These are phyloP conservation scores for Aureobasidium subglaciale DNA, from an alignment of 2,329 filamentous ascomycete genomes.

Conservation along the genomic window DNA sequence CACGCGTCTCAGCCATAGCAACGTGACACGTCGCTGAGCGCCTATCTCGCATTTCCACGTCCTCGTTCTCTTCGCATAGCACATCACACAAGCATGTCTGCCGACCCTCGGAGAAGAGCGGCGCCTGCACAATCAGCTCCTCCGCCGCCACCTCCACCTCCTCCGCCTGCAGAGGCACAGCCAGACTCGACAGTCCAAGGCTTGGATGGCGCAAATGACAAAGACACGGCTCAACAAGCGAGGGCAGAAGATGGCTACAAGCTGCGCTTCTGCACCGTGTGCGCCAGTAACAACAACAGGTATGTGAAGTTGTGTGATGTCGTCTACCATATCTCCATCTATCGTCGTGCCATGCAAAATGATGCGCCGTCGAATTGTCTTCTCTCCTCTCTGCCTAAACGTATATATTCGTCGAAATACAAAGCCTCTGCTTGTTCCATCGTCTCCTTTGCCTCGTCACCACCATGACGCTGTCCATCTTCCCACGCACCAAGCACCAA, in stretches of 20 bases:
- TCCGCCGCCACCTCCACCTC: constrained; percentile 44
- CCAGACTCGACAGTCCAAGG: constrained; percentile 24
- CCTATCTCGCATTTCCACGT: neutral
- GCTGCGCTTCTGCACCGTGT: constrained; percentile 97
- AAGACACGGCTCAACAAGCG: neutral
- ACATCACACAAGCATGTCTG: constrained; percentile 28
- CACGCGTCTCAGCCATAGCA: neutral
- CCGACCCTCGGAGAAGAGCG: constrained; percentile 40
- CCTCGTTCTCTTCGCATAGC: neutral
- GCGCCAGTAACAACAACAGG: constrained; percentile 96
- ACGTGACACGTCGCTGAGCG: neutral
- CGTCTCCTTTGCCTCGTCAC: neutral
- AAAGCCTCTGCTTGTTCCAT: constrained; percentile 2
- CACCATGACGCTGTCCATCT: constrained; percentile 1
- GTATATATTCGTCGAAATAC: constrained; percentile 15
- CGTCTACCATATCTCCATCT: neutral
- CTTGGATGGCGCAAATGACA: constrained; percentile 33
- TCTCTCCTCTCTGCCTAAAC: neutral
- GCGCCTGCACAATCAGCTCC: constrained; percentile 30
- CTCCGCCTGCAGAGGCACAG: constrained; percentile 36
- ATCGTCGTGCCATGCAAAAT: neutral
- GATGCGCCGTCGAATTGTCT: neutral
- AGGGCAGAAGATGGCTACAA: constrained; percentile 60
- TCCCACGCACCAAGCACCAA: too few relatives aligned
- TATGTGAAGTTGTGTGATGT: constrained; percentile 37